Conservation (phyloP, 805 yeast genomes). For the Ogataea pini region DNA sequence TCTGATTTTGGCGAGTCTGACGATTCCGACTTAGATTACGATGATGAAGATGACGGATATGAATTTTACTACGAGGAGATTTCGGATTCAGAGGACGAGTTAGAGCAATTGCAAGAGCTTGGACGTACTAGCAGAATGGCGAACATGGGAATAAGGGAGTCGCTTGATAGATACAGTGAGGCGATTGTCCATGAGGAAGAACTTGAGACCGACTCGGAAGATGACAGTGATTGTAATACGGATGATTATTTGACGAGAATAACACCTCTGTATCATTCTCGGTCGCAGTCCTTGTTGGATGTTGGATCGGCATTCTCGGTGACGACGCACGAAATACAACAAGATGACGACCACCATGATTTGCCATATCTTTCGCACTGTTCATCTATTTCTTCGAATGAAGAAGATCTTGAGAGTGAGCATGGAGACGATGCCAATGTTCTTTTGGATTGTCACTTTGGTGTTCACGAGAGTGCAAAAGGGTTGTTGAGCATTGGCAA, state of each 20-base stretch:
- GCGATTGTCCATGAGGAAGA: slow-evolving; percentile 5
- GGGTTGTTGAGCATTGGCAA: neutral
- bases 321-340: slow-evolving; percentile 7
- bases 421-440: slow-evolving; percentile 8
- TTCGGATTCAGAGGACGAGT: slow-evolving; percentile 18
- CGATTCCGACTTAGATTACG: slow-evolving; percentile 22
- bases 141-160: neutral
- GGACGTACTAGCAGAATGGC: neutral
- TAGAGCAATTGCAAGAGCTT: neutral
- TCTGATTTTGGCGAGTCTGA: slow-evolving; percentile 35
- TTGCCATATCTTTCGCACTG: slow-evolving; percentile 33
- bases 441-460: neutral
- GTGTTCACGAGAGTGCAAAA: neutral
- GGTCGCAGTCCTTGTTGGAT: slow-evolving; percentile 9
- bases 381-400: slow-evolving; percentile 31
- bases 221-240: slow-evolving; percentile 15
- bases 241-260: slow-evolving; percentile 11
- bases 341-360: slow-evolving; percentile 20
- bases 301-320: slow-evolving; percentile 5
- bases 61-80: slow-evolving; percentile 24
- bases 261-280: neutral
- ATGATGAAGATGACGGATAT: slow-evolving; percentile 8
- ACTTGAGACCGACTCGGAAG: slow-evolving; percentile 13
- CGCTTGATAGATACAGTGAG: slow-evolving; percentile 1
- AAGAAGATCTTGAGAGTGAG: slow-evolving; percentile 16